Conservation (phyloP, 2,329 filamentous ascomycete genomes). For the Colletotrichum sublineola region DNA sequence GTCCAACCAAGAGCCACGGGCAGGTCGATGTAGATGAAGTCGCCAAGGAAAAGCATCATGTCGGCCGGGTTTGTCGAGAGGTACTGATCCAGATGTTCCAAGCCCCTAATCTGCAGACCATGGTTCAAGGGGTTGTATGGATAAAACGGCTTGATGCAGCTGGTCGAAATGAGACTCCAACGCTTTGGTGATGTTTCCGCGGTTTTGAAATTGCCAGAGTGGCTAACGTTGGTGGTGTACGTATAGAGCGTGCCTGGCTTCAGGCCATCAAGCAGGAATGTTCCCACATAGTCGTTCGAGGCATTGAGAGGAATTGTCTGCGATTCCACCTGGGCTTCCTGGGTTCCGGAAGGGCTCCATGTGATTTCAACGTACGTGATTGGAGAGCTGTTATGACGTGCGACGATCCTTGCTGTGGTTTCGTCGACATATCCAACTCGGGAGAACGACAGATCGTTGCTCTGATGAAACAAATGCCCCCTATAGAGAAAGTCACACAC, state of each 20-base stretch:
- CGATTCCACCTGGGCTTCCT: not conserved
- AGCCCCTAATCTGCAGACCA: conserved; percentile 71
- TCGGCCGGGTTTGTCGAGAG: conserved; percentile 46
- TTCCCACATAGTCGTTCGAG: conserved; percentile 71
- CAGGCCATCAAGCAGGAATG: conserved; percentile 65
- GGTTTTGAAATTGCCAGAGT: conserved; percentile 73
- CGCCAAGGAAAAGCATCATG: conserved; percentile 68
- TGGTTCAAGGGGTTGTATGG: conserved; percentile 74
- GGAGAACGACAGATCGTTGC: conserved; percentile 70
- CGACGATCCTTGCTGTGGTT: conserved; percentile 69
- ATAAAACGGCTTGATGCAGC: conserved; percentile 78
- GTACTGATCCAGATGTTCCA: conserved; percentile 57
- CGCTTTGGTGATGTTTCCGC: conserved; percentile 57
- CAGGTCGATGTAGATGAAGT: conserved; percentile 75
- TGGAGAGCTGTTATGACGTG: conserved; percentile 68
- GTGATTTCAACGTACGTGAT: conserved; percentile 50
- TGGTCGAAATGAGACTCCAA: conserved; percentile 71
- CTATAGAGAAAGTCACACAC: conserved; percentile 68
- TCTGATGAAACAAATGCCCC: conserved; percentile 67
- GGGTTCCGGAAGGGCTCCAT: conserved; percentile 49
- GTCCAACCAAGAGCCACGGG: conserved; percentile 45
- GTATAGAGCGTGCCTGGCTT: conserved; percentile 71
- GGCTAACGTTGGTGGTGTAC: conserved; percentile 72
- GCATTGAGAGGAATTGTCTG: conserved; percentile 64
- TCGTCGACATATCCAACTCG: conserved; percentile 75